Conservation (phyloP, 345 rosid genomes). For the Geranium brycei region DNA sequence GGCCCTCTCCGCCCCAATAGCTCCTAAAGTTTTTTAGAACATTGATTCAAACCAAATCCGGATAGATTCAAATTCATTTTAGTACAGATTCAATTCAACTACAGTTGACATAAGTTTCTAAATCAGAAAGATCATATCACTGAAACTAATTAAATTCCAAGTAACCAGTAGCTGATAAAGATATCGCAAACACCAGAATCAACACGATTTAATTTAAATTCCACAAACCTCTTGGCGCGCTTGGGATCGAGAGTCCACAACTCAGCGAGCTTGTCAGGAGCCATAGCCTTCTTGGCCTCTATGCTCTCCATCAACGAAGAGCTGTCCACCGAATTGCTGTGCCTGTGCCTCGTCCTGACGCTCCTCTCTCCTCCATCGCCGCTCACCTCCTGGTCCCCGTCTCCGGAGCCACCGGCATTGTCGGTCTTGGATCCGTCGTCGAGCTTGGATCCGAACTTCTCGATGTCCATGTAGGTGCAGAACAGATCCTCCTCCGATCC, state of each 20-base stretch:
- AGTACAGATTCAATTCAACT: too few relatives aligned
- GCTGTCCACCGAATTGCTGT: conserved; percentile 77
- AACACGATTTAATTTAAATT: too few relatives aligned
- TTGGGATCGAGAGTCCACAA: conserved; percentile 77
- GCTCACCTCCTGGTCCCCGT: not conserved
- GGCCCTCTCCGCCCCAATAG: too few relatives aligned
- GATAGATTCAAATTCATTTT: not conserved
- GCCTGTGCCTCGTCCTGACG: conserved; percentile 47
- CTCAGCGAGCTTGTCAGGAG: conserved; percentile 80
- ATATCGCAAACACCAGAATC: not conserved
- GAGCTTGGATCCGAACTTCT: conserved; percentile 53
- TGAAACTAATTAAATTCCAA: too few relatives aligned
- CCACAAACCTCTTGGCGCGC: conserved; percentile 66
- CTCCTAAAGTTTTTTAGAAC: too few relatives aligned
- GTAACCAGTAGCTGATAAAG: not conserved
- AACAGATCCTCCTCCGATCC: conserved; percentile 79
- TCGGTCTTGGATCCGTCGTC: conserved; percentile 19
- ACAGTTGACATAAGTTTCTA: not conserved
- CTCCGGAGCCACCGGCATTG: conserved; percentile 12
- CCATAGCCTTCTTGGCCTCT: conserved; percentile 94
- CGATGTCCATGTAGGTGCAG: conserved; percentile 72
- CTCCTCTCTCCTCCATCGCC: conserved; percentile 10
- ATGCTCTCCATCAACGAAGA: conserved; percentile 45
- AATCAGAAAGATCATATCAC: too few relatives aligned
- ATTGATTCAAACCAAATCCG: not conserved